phyloP scores from a whole-genome alignment of 2,329 filamentous ascomycete species.

The Ophiostoma quercus region DNA sequence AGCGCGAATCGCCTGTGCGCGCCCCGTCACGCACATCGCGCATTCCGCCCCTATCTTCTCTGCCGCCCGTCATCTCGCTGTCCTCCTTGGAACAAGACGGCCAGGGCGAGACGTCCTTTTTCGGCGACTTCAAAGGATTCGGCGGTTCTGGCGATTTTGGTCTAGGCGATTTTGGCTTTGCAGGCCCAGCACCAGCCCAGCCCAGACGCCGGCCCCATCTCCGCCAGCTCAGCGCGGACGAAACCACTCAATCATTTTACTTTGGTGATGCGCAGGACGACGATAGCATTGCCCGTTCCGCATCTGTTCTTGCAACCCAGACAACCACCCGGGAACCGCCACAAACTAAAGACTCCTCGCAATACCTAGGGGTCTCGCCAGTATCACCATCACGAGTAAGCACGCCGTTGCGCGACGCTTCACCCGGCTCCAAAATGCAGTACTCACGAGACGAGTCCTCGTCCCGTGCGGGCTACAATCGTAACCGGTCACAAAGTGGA shows the following conservation, averaged over 20 bases:
- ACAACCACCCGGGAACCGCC: not conserved
- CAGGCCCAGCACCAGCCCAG: not conserved
- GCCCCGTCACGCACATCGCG: conserved; percentile 25
- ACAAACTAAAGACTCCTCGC: not conserved
- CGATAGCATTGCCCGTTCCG: not conserved
- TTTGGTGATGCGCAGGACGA: conserved; percentile 23
- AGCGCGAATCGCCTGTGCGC: conserved; percentile 7
- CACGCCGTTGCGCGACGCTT: conserved; percentile 6
- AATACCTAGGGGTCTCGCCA: not conserved
- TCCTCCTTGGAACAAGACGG: conserved; percentile 39
- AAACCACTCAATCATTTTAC: conserved; percentile 25
- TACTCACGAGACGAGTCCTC: conserved; percentile 33
- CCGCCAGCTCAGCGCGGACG: conserved; percentile 27
- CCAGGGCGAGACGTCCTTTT: conserved; percentile 26
- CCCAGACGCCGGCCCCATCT: conserved; percentile 15
- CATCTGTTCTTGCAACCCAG: not conserved
- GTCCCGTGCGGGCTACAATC: conserved; percentile 38
- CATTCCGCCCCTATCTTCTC: conserved; percentile 34
- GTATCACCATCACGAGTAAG: not conserved
- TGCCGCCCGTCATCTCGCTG: conserved; percentile 41
- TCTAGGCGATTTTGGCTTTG: not conserved
- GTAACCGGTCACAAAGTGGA: conserved; percentile 41
- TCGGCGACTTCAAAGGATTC: conserved; percentile 12
- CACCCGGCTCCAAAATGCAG: conserved; percentile 30
- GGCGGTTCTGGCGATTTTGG: not conserved